Base-by-base conservation (phyloP, 768 basidiomycete genomes). In the Agrocybe praecox region DNA sequence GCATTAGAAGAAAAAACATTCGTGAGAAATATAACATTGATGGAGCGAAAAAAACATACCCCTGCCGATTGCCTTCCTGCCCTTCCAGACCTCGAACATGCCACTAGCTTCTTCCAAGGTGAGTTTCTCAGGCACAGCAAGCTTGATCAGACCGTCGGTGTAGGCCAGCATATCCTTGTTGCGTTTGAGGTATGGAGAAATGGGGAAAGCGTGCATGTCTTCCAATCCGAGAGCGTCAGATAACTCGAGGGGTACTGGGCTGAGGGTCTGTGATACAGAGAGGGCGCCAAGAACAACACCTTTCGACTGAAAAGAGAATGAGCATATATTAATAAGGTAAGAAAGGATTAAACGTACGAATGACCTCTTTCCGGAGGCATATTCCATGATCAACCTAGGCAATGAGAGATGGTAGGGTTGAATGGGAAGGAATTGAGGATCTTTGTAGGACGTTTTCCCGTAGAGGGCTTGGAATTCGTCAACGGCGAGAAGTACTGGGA, bases 381-480 rank as follows among this genome's bases (percentile, higher is more conserved):
- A 94, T 55, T 95, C 90, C 36, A 97, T 75, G 34, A 94, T 72
- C 40, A 92, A 67, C 10, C 92, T 80, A 1, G 94, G 94, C 29
- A 92, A 71, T 2, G 90, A 87, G 6, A 97, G 76, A 63, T 96
- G 89, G 63, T 88, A 90, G 0, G 92, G 77, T 55, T 87, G 83
- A 52, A 96, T 84, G 10, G 75, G 65, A 7, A 76, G 74, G 71
- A 86, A 92, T 43, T 87, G 84, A 12, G 90, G 89, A 55, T 92
- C 87, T 22, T 85, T 83, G 72, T 96, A 96, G 23, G 74, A 66
- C 0, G 89, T 84, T 46, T 76, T 73, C 66, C 82, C 76, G 65
- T 91, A 94, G 22, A 97, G 70, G 0, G 92, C 80, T 69, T 96
- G 95, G 69, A 92, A 85, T 63, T 96, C 94, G 61, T 97, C 95